Conservation (phyloP, 202 grass and related monocot genomes). For the Zoysia matrella region DNA sequence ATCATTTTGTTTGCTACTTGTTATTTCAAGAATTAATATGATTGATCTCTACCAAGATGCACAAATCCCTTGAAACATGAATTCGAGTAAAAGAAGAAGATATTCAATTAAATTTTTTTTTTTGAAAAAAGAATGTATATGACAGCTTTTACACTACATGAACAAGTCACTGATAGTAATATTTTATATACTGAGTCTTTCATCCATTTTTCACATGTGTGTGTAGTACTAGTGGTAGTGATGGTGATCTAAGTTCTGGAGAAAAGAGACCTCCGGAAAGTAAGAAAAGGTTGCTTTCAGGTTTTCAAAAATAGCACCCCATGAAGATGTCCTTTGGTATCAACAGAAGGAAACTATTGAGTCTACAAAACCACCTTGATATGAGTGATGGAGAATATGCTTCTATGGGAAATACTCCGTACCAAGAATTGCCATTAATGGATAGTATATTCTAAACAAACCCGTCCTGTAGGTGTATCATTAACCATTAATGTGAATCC, state of each 20-base stretch:
- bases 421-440: conserved; percentile 26
- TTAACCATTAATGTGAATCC: not conserved
- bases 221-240: not conserved
- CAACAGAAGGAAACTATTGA: not conserved
- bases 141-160: no score
- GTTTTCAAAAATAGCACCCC: conserved; percentile 13
- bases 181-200: no score
- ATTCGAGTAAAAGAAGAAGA: no score
- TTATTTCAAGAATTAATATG: no score
- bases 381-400: conserved; percentile 34
- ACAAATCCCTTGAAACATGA: no score
- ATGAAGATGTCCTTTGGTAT: conserved; percentile 9
- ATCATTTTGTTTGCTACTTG: no score
- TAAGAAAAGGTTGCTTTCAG: not conserved
- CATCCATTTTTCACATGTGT: no score
- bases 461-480: not conserved
- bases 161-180: no score
- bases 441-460: not conserved
- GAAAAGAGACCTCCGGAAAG: conserved; percentile 42
- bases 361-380: not conserved
- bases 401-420: conserved; percentile 7
- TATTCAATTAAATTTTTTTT: no score
- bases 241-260: conserved; percentile 27
- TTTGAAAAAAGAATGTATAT: no score
- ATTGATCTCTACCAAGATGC: no score